phyloP scores from a whole-genome alignment of 805 yeast species.

The Ogataea angusta region DNA sequence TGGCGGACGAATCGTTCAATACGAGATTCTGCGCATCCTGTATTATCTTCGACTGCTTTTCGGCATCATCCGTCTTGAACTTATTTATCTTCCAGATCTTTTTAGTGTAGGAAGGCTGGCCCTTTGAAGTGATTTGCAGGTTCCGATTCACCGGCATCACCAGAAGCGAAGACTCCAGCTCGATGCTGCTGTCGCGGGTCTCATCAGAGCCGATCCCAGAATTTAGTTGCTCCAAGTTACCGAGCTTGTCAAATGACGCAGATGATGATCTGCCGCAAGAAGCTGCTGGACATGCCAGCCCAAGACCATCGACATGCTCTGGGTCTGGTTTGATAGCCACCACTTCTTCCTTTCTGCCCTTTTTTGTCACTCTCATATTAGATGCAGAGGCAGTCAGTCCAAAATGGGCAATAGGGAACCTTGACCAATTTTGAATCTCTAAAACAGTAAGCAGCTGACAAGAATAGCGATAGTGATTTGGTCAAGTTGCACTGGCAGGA shows the following conservation, averaged over 20 bases:
- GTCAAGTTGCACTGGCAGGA: not conserved
- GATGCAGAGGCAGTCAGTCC: not conserved
- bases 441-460: not conserved
- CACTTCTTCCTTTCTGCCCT: conserved; percentile 4
- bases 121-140: not conserved
- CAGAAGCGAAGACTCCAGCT: not conserved
- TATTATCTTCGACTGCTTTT: conserved; percentile 32
- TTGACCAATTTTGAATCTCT: not conserved
- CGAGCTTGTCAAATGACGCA: not conserved
- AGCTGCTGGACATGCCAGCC: not conserved
- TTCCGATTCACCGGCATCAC: not conserved
- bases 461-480: not conserved
- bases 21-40: conserved; percentile 25
- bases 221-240: not conserved
- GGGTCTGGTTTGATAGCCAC: not conserved
- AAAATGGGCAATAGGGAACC: not conserved
- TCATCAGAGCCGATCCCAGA: not conserved
- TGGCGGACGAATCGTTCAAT: conserved; percentile 14
- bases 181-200: not conserved
- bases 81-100: conserved; percentile 31
- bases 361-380: conserved; percentile 5
- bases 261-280: not conserved
- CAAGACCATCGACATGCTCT: not conserved
- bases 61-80: conserved; percentile 32
- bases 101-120: conserved; percentile 19